Percentiles rank a stretch among this genome's conserved stretches.
Evolutionary conservation across 208 protist species (phyloP).

Genomic region (Trypanosoma conorhini): DNA sequence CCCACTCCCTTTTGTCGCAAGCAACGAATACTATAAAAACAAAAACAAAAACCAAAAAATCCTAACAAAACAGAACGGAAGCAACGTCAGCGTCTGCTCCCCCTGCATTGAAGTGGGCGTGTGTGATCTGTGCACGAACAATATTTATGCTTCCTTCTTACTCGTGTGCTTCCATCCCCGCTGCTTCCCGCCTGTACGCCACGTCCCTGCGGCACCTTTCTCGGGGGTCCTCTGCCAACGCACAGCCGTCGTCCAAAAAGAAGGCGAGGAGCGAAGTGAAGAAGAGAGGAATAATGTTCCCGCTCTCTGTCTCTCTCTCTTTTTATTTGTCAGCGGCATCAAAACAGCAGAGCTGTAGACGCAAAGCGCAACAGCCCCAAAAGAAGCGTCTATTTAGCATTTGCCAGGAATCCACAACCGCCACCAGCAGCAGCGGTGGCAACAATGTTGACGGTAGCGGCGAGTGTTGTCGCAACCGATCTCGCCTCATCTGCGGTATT

Average conservation of each 20-base stretch:
- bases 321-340: not conserved
- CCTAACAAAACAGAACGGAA: not conserved
- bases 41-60: not conserved
- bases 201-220: not conserved
- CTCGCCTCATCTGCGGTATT: conserved; percentile 31
- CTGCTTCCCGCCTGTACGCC: not conserved
- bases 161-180: not conserved
- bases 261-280: not conserved
- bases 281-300: conserved; percentile 1
- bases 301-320: too few relatives aligned
- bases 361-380: not conserved
- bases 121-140: not conserved
- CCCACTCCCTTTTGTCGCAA: not conserved
- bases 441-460: not conserved
- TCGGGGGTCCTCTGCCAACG: not conserved
- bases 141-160: not conserved
- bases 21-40: not conserved
- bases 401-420: not conserved
- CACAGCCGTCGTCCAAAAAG: not conserved
- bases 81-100: not conserved
- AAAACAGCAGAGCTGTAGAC: not conserved
- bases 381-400: not conserved
- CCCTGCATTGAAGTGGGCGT: not conserved
- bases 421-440: not conserved
- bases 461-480: not conserved